Evolutionary conservation across 345 rosid genomes (phyloP).

Genomic region (Salix arbutifolia): DNA sequence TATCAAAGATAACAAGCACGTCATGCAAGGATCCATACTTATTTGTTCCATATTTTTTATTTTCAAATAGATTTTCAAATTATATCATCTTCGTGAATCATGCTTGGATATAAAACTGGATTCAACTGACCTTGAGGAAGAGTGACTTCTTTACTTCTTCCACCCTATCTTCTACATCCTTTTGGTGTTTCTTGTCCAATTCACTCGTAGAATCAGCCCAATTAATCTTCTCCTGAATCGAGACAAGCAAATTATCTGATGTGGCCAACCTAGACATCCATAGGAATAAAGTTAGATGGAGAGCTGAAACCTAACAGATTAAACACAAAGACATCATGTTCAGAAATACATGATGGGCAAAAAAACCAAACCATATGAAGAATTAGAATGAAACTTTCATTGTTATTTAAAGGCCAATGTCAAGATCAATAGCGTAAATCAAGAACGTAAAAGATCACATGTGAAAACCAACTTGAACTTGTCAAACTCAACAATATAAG

Average conservation of each 20-base stretch:
- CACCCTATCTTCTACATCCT: slow-evolving; percentile 72
- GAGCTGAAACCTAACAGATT: background rate
- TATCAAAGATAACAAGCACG: background rate
- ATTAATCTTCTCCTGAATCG: slow-evolving; percentile 94
- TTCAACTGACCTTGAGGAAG: slow-evolving; percentile 82
- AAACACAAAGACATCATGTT: background rate
- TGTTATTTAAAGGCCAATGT: background rate
- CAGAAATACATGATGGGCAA: background rate
- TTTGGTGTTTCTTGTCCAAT: slow-evolving; percentile 67
- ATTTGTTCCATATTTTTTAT: background rate
- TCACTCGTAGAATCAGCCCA: slow-evolving; percentile 99
- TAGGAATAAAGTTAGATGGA: background rate
- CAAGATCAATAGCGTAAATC: background rate
- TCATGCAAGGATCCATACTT: background rate
- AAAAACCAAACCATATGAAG: background rate
- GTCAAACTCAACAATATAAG: background rate
- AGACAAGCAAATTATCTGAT: slow-evolving; percentile 71
- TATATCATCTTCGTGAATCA: background rate
- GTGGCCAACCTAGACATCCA: slow-evolving; percentile 59
- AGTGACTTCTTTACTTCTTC: slow-evolving; percentile 86
- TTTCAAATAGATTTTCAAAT: background rate
- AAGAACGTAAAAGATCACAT: background rate
- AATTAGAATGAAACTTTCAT: background rate
- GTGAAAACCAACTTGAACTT: background rate
- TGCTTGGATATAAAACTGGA: slow-evolving; percentile 28